phyloP scores from a whole-genome alignment of 768 basidiomycete species.

The Guyanaporus albipodus region DNA sequence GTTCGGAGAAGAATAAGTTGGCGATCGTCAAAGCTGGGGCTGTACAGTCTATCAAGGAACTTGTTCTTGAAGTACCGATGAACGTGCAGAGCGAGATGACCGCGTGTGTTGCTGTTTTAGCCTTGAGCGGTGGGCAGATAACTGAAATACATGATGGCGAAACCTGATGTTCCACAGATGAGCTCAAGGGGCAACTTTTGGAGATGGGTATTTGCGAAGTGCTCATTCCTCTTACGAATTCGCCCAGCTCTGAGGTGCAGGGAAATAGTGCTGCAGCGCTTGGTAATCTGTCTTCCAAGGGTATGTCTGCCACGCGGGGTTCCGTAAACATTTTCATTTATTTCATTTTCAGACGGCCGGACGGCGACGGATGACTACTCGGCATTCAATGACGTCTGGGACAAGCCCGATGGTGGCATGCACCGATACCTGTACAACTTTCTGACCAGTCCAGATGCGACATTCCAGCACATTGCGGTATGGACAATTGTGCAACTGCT shows the following conservation, averaged over 20 bases:
- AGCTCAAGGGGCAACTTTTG: slow-evolving; percentile 91
- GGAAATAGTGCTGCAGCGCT: slow-evolving; percentile 98
- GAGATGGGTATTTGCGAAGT: slow-evolving; percentile 99
- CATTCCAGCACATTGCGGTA: slow-evolving; percentile 99
- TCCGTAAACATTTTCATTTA: neutral
- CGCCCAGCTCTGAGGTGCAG: slow-evolving; percentile 95
- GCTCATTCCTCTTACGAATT: slow-evolving; percentile 93
- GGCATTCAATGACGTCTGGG: slow-evolving; percentile 97
- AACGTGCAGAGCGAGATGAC: slow-evolving; percentile 99
- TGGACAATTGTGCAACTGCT: slow-evolving; percentile 99
- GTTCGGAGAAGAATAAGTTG: slow-evolving; percentile 96
- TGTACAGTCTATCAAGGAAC: slow-evolving; percentile 92
- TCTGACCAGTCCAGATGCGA: slow-evolving; percentile 88
- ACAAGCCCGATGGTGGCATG: slow-evolving; percentile 95
- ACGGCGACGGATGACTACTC: slow-evolving; percentile 84
- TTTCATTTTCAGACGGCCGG: slow-evolving; percentile 56
- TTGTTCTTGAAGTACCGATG: slow-evolving; percentile 92
- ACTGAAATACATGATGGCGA: neutral
- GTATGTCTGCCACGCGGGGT: slow-evolving; percentile 35
- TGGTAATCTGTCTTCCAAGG: slow-evolving; percentile 96
- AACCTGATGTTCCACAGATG: slow-evolving; percentile 53
- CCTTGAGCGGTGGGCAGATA: slow-evolving; percentile 73
- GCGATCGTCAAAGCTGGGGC: slow-evolving; percentile 98
- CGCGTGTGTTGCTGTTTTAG: slow-evolving; percentile 94
- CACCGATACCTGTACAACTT: slow-evolving; percentile 93